A percentile compares a stretch with the other conserved stretches of the same genome.
These are phyloP conservation scores for Favolaschia claudopus DNA, from an alignment of 768 basidiomycete genomes.

Conservation along the genomic window DNA sequence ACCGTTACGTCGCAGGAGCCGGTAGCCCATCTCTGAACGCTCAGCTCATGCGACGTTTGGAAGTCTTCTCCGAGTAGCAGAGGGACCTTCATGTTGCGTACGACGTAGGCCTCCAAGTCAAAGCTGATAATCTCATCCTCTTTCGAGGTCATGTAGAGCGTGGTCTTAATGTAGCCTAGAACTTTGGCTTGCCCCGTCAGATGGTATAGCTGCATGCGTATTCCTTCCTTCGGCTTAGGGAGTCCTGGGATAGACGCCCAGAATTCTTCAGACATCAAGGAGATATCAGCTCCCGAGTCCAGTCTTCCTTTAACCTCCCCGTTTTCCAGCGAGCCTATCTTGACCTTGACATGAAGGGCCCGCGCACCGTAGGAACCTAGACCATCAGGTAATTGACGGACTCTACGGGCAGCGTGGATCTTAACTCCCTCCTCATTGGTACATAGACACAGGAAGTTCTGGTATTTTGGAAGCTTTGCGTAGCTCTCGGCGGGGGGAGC, in stretches of 20 bases:
- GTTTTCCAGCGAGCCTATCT: too few relatives aligned
- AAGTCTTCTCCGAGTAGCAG: slow-evolving; percentile 1
- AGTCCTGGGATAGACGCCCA: neutral
- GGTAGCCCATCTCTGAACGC: neutral
- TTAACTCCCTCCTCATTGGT: too few relatives aligned
- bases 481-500: too few relatives aligned
- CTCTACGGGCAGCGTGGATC: too few relatives aligned
- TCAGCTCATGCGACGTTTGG: neutral
- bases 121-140: slow-evolving; percentile 16
- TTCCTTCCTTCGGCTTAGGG: slow-evolving; percentile 10
- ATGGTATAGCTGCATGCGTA: slow-evolving; percentile 18
- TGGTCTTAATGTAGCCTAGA: slow-evolving; percentile 18
- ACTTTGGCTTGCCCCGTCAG: slow-evolving; percentile 11
- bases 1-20: slow-evolving; percentile 18
- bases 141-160: slow-evolving; percentile 2
- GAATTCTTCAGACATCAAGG: too few relatives aligned
- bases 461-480: too few relatives aligned
- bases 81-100: slow-evolving; percentile 30
- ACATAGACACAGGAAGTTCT: too few relatives aligned
- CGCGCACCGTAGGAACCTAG: too few relatives aligned
- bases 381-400: too few relatives aligned
- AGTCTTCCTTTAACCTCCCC: neutral
- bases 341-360: too few relatives aligned
- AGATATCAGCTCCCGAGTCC: too few relatives aligned
- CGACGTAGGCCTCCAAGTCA: slow-evolving; percentile 34